A percentile compares a stretch with the other conserved stretches of the same genome.
Conservation (phyloP, 2,329 filamentous ascomycete genomes). For the Neofusicoccum umdonicola region DNA sequence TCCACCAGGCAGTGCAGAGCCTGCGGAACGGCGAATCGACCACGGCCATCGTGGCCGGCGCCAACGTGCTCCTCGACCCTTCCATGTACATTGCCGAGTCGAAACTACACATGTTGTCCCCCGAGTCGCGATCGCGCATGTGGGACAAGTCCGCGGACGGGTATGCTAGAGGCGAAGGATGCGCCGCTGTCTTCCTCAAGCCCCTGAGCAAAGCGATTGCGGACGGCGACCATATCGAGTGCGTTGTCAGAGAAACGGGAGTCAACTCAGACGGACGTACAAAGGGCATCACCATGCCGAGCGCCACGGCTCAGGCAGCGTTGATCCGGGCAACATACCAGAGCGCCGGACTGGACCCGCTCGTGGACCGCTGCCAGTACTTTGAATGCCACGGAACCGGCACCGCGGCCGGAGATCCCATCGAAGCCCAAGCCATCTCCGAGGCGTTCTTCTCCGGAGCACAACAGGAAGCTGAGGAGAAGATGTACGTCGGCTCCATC, state of each 20-base stretch:
- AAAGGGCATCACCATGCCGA: slow-evolving; percentile 27
- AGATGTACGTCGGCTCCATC: slow-evolving; percentile 23
- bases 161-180: slow-evolving; percentile 39
- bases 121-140: slow-evolving; percentile 29
- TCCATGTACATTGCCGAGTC: slow-evolving; percentile 19
- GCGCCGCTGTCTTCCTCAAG: slow-evolving; percentile 51
- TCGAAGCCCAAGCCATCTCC: slow-evolving; percentile 21
- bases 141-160: slow-evolving; percentile 22
- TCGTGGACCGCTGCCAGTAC: slow-evolving; percentile 23
- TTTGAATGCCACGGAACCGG: slow-evolving; percentile 37
- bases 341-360: slow-evolving; percentile 32
- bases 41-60: not conserved
- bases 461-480: not conserved
- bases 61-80: slow-evolving; percentile 3
- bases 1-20: slow-evolving; percentile 23
- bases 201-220: slow-evolving; percentile 44
- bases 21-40: not conserved
- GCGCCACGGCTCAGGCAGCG: slow-evolving; percentile 27
- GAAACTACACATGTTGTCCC: slow-evolving; percentile 26
- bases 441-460: not conserved
- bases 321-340: slow-evolving; percentile 35
- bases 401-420: slow-evolving; percentile 16
- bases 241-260: slow-evolving; percentile 29
- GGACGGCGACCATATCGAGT: slow-evolving; percentile 43
- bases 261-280: slow-evolving; percentile 36